Conservation (phyloP, 257 asterid species). For the Petunia secreta region DNA sequence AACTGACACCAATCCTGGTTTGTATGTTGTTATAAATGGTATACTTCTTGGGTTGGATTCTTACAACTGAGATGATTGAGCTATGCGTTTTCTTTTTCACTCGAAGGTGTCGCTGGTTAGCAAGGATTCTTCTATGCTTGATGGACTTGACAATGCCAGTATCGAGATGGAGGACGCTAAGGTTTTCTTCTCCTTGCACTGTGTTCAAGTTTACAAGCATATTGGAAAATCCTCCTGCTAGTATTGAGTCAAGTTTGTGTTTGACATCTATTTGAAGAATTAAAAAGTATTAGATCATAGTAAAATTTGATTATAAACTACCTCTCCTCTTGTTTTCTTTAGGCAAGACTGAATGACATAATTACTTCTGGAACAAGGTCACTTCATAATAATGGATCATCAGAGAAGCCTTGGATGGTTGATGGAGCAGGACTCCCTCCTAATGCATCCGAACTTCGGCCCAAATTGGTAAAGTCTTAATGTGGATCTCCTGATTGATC, state of each 20-base stretch:
- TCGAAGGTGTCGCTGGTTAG: conserved; percentile 95
- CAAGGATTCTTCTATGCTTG: conserved; percentile 98
- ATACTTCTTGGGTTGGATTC: conserved; percentile 17
- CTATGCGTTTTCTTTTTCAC: not conserved
- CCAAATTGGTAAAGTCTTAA: conserved; percentile 56
- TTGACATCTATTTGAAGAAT: not conserved
- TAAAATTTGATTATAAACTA: not conserved
- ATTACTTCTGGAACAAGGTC: conserved; percentile 60
- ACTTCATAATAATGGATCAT: conserved; percentile 35
- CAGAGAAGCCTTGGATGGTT: conserved; percentile 87
- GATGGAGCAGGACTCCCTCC: conserved; percentile 94
- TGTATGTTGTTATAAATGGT: conserved; percentile 32
- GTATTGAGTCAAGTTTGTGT: conserved; percentile 16
- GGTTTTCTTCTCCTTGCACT: conserved; percentile 51
- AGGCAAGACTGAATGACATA: conserved; percentile 85
- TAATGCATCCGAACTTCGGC: conserved; percentile 73
- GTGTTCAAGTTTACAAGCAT: conserved; percentile 3
- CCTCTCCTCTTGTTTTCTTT: conserved; percentile 30
- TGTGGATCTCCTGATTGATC: conserved; percentile 12
- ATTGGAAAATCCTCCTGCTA: conserved; percentile 5
- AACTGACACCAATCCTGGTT: conserved; percentile 95
- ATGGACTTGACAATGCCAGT: conserved; percentile 95
- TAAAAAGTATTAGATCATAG: not conserved
- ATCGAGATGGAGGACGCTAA: conserved; percentile 90
- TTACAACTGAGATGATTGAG: not conserved